Evolutionary conservation across 176 grass and related monocot genomes (phyloP).

Genomic region (Saccharum spontaneum): DNA sequence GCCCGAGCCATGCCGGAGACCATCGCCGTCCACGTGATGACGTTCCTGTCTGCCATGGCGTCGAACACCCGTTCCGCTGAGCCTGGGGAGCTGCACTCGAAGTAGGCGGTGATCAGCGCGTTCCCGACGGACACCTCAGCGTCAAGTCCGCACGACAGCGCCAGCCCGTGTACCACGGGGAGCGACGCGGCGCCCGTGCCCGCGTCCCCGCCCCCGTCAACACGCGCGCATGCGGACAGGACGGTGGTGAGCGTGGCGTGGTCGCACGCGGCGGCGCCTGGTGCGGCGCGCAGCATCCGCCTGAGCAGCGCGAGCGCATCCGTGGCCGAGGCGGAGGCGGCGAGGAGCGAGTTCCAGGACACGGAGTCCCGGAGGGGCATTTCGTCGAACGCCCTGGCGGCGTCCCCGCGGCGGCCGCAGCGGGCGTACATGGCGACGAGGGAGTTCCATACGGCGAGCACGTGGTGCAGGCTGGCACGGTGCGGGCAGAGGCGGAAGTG

Average conservation of each 20-base stretch:
- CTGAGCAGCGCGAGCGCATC: constrained; percentile 49
- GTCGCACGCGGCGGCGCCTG: constrained; percentile 37
- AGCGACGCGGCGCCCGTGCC: constrained; percentile 27
- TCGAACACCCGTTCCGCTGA: constrained; percentile 53
- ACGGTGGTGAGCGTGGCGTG: constrained; percentile 63
- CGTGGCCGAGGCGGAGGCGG: constrained; percentile 24
- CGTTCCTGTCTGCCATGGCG: constrained; percentile 55
- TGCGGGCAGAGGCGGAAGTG: constrained; percentile 34
- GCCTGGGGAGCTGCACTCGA: constrained; percentile 39
- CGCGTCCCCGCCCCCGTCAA: neutral
- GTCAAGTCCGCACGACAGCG: constrained; percentile 40
- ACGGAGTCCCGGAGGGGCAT: constrained; percentile 71
- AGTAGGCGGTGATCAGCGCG: constrained; percentile 66
- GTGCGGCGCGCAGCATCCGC: constrained; percentile 44
- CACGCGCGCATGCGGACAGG: constrained; percentile 50
- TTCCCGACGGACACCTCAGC: constrained; percentile 54
- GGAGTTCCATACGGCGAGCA: constrained; percentile 67
- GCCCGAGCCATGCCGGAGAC: constrained; percentile 72
- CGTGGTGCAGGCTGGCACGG: neutral
- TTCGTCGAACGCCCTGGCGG: constrained; percentile 67
- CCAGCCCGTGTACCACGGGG: constrained; percentile 52
- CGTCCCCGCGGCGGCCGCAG: constrained; percentile 49
- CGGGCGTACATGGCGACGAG: constrained; percentile 69
- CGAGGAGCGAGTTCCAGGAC: constrained; percentile 86
- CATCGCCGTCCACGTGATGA: constrained; percentile 86